Conservation (phyloP, 1,139 yeast genomes). For the Zygosaccharomyces sapae region DNA sequence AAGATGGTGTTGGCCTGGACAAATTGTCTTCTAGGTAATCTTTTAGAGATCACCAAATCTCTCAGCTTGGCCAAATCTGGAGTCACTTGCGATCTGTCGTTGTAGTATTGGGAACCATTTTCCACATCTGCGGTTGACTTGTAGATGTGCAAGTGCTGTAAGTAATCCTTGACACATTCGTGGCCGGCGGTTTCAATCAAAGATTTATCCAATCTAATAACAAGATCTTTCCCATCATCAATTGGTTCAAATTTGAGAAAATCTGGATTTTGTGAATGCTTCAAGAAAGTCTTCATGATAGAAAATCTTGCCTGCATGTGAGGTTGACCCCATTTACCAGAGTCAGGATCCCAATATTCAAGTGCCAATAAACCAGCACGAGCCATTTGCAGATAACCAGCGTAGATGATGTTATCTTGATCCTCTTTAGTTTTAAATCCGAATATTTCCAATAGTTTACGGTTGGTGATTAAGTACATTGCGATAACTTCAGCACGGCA, state of each 20-base stretch:
- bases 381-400: slow-evolving; percentile 76
- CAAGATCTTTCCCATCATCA: slow-evolving; percentile 55
- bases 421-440: slow-evolving; percentile 56
- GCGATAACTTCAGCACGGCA: slow-evolving; percentile 92
- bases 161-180: slow-evolving; percentile 65
- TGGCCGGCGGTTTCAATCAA: slow-evolving; percentile 68
- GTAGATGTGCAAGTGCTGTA: slow-evolving; percentile 68
- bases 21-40: slow-evolving; percentile 77
- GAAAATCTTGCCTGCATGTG: slow-evolving; percentile 92
- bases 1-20: slow-evolving; percentile 69
- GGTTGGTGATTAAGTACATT: slow-evolving; percentile 67
- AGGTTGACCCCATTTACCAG: slow-evolving; percentile 87
- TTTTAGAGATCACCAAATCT: slow-evolving; percentile 62
- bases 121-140: slow-evolving; percentile 71
- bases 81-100: slow-evolving; percentile 62
- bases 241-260: slow-evolving; percentile 39
- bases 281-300: slow-evolving; percentile 67
- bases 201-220: slow-evolving; percentile 52
- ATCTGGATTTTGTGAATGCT: slow-evolving; percentile 59
- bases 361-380: slow-evolving; percentile 80
- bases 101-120: slow-evolving; percentile 60
- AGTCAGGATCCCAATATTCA: slow-evolving; percentile 81
- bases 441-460: slow-evolving; percentile 64
- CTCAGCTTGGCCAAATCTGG: slow-evolving; percentile 61
- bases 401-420: slow-evolving; percentile 59